Conservation (phyloP, 2,329 filamentous ascomycete species). For the Laburnicola sp. region DNA sequence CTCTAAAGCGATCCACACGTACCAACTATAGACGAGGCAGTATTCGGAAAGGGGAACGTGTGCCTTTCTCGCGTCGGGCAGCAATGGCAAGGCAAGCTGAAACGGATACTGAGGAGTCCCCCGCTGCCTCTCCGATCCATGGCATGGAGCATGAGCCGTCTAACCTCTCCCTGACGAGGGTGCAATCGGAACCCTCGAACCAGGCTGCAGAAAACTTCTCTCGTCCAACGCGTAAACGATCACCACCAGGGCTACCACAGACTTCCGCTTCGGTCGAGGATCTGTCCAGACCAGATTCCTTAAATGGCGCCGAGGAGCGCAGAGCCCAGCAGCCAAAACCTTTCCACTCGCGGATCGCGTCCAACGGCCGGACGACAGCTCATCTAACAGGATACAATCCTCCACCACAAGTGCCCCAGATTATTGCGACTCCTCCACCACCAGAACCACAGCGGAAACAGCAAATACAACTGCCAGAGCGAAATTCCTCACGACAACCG, state of each 20-base stretch:
- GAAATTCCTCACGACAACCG: conserved; percentile 53
- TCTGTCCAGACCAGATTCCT: conserved; percentile 19
- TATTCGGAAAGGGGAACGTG: conserved; percentile 74
- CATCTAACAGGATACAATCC: conserved; percentile 53
- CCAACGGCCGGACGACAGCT: conserved; percentile 60
- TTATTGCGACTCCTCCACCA: conserved; percentile 64
- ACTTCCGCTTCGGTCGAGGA: conserved; percentile 33
- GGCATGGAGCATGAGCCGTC: conserved; percentile 27
- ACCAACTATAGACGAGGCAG: conserved; percentile 92
- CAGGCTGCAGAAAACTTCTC: conserved; percentile 60
- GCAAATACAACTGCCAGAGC: conserved; percentile 52
- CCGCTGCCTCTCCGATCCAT: conserved; percentile 55
- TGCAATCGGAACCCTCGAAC: conserved; percentile 70
- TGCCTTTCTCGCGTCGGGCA: conserved; percentile 71
- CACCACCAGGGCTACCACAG: conserved; percentile 25
- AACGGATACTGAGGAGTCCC: conserved; percentile 59
- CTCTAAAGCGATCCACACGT: conserved; percentile 83
- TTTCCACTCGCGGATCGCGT: conserved; percentile 61
- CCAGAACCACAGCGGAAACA: conserved; percentile 39
- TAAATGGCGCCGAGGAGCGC: conserved; percentile 36
- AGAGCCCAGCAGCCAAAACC: conserved; percentile 48
- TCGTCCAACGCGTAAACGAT: conserved; percentile 51
- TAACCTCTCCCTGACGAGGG: conserved; percentile 61
- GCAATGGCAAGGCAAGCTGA: conserved; percentile 65
- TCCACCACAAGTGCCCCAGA: conserved; percentile 55